Conservation (phyloP, 371 early-diverging fungal species). For the Mycotypha africana region DNA sequence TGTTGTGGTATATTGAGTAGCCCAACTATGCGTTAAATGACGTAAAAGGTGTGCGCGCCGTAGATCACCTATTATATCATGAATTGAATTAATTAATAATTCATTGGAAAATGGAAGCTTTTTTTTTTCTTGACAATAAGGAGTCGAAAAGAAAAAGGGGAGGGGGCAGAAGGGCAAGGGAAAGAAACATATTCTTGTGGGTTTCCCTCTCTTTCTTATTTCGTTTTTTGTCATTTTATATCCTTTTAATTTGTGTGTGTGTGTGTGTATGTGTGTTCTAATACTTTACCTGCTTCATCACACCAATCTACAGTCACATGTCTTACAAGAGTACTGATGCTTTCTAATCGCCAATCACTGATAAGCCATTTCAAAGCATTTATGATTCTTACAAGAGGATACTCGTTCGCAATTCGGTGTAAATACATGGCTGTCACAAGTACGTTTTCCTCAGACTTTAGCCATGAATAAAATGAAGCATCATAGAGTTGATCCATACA, state of each 20-base stretch:
- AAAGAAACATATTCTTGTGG: background rate
- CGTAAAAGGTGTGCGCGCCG: conserved; percentile 49
- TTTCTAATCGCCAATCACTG: conserved; percentile 64
- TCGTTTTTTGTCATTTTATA: background rate
- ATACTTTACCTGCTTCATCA: conserved; percentile 22
- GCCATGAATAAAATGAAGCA: conserved; percentile 69
- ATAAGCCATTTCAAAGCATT: conserved; percentile 72
- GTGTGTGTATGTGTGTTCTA: background rate
- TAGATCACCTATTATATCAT: conserved; percentile 35
- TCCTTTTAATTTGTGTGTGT: too few relatives aligned
- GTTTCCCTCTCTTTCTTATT: background rate
- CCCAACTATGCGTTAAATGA: conserved; percentile 55
- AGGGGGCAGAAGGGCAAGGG: background rate
- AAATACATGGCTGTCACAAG: conserved; percentile 62
- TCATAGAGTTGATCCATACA: conserved; percentile 72
- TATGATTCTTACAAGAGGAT: conserved; percentile 60
- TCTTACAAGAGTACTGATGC: conserved; percentile 54
- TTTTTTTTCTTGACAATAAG: too few relatives aligned
- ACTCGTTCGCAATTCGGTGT: conserved; percentile 70
- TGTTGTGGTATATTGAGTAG: conserved; percentile 55
- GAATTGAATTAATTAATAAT: too few relatives aligned
- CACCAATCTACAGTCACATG: conserved; percentile 68
- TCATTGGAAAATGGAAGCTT: too few relatives aligned
- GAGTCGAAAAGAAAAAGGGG: too few relatives aligned
- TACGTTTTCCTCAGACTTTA: conserved; percentile 68